Evolutionary conservation across 2,329 filamentous ascomycete genomes (phyloP), one percentile per base, ranked within the genome.

Genomic region (Colletotrichum sp.): DNA sequence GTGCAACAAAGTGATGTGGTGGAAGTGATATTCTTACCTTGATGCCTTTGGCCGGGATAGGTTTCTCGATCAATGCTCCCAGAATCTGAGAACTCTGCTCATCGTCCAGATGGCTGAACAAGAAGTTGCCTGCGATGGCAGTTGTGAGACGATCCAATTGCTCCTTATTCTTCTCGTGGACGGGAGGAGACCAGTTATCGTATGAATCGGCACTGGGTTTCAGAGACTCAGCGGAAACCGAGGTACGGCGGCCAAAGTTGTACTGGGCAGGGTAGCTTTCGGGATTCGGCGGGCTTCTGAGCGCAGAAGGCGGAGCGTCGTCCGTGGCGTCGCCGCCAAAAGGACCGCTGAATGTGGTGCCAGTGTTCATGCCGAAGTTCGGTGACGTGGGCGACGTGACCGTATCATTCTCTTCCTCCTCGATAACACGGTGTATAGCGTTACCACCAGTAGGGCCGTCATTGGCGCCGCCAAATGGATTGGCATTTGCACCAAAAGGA

Each of bases 191-290:
- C 96, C 96, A 99, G 84, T 95, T 97, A 82, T 97, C 95, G 79
- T 95, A 93, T 71, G 91, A 91, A 74, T 95, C 93, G 36, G 94
- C 92, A 63, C 93, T 94, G 21, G 97, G 97, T 83, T 98, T 98
- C 80, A 98, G 89, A 3, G 96, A 98, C 85, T 99, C 97, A 65
- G 97, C 97, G 54, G 97, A 98, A 67, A 99, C 97, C 5, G 97
- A 98, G 51, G 96, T 98, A 79, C 97, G 94, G 76, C 97, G 94
- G 79, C 92, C 94, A 84, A 98, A 93, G 83, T 98, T 98, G 86
- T 98, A 98, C 83, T 98, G 96, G 78, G 91, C 93, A 70, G 97
- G 97, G 81, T 98, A 95, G 78, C 91, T 92, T 77, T 94, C 92
- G 51, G 89, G 85, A 74, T 90, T 90, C 71, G 89, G 88, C 27